Percentiles rank a stretch among this genome's conserved stretches.
Evolutionary conservation across 129 eudicot species (phyloP).

Genomic region (Helianthus tuberosus): DNA sequence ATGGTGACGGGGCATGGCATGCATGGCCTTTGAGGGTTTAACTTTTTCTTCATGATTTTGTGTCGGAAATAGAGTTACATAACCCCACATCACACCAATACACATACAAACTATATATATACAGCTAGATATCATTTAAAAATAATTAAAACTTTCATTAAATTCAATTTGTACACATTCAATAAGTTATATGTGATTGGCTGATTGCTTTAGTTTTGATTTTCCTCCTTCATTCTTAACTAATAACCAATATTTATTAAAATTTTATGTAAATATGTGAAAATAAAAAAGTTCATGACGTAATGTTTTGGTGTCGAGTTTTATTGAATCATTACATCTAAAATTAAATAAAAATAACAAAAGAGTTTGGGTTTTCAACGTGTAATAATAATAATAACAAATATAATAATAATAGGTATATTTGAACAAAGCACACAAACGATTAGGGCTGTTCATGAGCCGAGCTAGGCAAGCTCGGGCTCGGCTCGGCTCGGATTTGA

Average conservation of each 20-base stretch:
- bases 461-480: too few relatives aligned
- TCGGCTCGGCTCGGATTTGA: too few relatives aligned
- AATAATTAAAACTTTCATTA: not conserved
- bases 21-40: slow-evolving; percentile 29
- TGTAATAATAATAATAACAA: too few relatives aligned
- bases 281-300: too few relatives aligned
- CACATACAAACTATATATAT: not conserved
- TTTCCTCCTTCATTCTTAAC: not conserved
- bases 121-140: not conserved
- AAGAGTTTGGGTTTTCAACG: too few relatives aligned
- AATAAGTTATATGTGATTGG: not conserved
- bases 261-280: too few relatives aligned
- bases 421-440: too few relatives aligned
- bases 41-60: slow-evolving; percentile 20
- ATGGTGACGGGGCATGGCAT: slow-evolving; percentile 40
- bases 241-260: not conserved
- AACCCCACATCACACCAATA: slow-evolving; percentile 3
- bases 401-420: too few relatives aligned
- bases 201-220: not conserved
- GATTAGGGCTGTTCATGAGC: too few relatives aligned
- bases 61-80: slow-evolving; percentile 32
- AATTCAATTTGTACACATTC: not conserved
- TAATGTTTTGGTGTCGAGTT: too few relatives aligned
- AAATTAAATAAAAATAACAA: too few relatives aligned
- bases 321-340: too few relatives aligned